Evolutionary conservation across 2,329 filamentous ascomycete species (phyloP).

Genomic region (Ophiocordyceps polyrhachis-furcata): DNA sequence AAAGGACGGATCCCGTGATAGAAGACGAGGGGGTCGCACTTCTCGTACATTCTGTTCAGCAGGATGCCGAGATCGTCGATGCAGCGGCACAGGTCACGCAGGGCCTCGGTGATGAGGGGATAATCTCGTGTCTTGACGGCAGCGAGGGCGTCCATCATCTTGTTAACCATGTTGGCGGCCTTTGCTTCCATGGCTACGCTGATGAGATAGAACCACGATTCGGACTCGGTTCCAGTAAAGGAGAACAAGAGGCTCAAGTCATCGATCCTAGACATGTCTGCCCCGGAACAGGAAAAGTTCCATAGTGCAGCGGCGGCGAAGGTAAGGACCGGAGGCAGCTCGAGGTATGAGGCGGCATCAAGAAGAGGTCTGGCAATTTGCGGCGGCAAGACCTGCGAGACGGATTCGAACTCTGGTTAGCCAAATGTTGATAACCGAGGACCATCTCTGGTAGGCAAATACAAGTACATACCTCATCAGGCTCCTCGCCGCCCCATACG

Average conservation of each 20-base stretch:
- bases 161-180: conserved; percentile 54
- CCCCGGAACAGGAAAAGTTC: conserved; percentile 52
- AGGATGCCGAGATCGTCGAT: conserved; percentile 50
- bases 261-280: conserved; percentile 44
- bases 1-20: conserved; percentile 80
- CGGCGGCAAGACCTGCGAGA: conserved; percentile 45
- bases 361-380: conserved; percentile 63
- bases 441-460: too few relatives aligned
- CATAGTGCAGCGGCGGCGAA: conserved; percentile 76
- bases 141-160: conserved; percentile 60
- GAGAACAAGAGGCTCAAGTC: conserved; percentile 57
- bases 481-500: conserved; percentile 68
- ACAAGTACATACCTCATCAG: conserved; percentile 50
- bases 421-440: not conserved
- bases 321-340: conserved; percentile 75
- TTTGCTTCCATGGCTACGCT: conserved; percentile 80
- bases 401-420: not conserved
- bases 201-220: conserved; percentile 88
- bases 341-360: conserved; percentile 49
- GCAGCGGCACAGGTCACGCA: conserved; percentile 45
- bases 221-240: conserved; percentile 74
- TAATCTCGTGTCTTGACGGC: conserved; percentile 45
- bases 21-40: conserved; percentile 72
- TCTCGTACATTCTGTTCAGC: conserved; percentile 72
- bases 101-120: conserved; percentile 37